Conservation (phyloP, 768 basidiomycete species). For the Xerocomellus chrysenteron region DNA sequence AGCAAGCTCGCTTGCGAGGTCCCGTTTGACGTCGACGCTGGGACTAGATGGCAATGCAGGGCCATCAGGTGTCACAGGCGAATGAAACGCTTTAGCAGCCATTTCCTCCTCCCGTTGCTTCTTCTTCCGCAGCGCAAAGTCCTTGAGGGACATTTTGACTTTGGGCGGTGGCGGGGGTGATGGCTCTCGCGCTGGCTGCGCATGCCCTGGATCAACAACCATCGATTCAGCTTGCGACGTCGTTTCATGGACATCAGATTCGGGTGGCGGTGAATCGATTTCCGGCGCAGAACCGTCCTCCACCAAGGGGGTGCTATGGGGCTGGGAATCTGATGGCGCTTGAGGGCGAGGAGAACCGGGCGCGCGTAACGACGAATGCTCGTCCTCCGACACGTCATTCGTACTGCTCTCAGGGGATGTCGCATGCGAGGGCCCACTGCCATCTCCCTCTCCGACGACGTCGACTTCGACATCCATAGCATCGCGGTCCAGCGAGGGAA, state of each 20-base stretch:
- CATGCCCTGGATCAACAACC: conserved; percentile 4
- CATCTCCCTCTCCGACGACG: conserved; percentile 2
- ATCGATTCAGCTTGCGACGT: conserved; percentile 9
- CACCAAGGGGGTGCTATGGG: neutral
- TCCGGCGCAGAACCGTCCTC: neutral
- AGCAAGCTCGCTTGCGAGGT: conserved; percentile 12
- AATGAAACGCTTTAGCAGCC: conserved; percentile 28
- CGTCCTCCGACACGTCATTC: neutral
- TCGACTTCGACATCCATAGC: conserved; percentile 24
- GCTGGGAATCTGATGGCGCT: neutral
- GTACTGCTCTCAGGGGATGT: neutral
- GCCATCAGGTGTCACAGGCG: conserved; percentile 20
- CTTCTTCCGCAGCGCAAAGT: conserved; percentile 56
- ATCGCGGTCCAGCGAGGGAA: conserved; percentile 1
- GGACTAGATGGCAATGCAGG: conserved; percentile 22
- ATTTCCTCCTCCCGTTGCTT: conserved; percentile 49
- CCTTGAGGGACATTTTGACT: conserved; percentile 55
- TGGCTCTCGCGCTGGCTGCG: conserved; percentile 10
- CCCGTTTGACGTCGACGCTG: conserved; percentile 11
- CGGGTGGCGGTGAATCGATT: neutral
- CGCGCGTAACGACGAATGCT: neutral
- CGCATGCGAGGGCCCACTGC: neutral
- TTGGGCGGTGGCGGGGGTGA: conserved; percentile 44
- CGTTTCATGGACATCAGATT: conserved; percentile 1
- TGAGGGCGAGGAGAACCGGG: conserved; percentile 2